phyloP scores from a whole-genome alignment of 2,329 filamentous ascomycete species.

The Aureobasidium sp. region DNA sequence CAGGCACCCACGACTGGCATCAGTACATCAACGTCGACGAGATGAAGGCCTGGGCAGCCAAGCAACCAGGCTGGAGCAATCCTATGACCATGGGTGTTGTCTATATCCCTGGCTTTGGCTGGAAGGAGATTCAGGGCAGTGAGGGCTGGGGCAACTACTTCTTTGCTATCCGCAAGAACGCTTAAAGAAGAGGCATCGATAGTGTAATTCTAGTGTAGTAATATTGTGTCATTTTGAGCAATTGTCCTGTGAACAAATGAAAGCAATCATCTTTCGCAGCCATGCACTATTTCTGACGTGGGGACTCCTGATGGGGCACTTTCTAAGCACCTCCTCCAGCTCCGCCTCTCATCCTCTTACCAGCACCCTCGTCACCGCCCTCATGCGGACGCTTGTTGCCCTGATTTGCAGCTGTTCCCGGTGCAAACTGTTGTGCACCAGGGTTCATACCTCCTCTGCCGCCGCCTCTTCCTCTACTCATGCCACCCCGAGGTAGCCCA shows the following conservation, averaged over 20 bases:
- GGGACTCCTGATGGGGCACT: background rate
- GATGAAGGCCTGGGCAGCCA: conserved; percentile 46
- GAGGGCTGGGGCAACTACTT: conserved; percentile 95
- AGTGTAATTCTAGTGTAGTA: background rate
- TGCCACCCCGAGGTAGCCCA: conserved; percentile 20
- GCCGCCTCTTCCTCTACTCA: conserved; percentile 20
- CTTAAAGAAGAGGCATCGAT: background rate
- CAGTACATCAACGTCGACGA: conserved; percentile 92
- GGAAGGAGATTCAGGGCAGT: conserved; percentile 73
- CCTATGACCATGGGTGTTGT: conserved; percentile 75
- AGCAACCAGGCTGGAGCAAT: conserved; percentile 45
- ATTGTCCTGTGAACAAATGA: background rate
- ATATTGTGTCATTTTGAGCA: conserved; percentile 1
- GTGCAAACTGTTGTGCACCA: conserved; percentile 30
- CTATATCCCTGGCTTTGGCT: conserved; percentile 84
- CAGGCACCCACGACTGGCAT: conserved; percentile 90
- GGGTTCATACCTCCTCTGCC: conserved; percentile 29
- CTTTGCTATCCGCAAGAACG: conserved; percentile 66
- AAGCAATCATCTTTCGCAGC: background rate
- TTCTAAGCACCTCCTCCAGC: conserved; percentile 10
- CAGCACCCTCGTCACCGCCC: conserved; percentile 25
- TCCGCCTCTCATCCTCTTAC: conserved; percentile 27
- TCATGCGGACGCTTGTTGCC: conserved; percentile 30
- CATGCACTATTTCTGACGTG: background rate
- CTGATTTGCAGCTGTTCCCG: conserved; percentile 21